Base-by-base conservation (phyloP, 352 stramenopile species). In the Pilasporangium apinafurcum region DNA sequence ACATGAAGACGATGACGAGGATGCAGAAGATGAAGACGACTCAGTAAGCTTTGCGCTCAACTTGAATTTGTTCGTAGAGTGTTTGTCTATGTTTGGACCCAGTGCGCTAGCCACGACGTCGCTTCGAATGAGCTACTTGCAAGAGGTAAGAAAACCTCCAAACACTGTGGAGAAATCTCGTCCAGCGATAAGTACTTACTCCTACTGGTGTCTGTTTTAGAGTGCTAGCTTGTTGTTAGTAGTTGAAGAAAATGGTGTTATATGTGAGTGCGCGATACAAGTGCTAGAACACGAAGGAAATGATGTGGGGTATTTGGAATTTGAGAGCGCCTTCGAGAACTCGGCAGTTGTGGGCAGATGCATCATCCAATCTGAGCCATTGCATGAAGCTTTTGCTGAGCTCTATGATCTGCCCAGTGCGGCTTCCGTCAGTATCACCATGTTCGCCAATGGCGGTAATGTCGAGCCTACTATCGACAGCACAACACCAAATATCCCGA, bases 251-350 rank as follows among this genome's bases (percentile, higher is more conserved):
- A 83, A 66, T 46, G 82, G 82, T 28, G 74, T 91, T 30, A 85
- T 93, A 46, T 90, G 78, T 53, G 82, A 93, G 56, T 91, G 82
- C 41, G 74, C 74, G 31, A 83, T 93, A 53, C 79, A 87, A 44
- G 78, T 85, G 28, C 32, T 93, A 26, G 78, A 93, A 48, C 62
- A 86, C 14, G 82, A 93, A 46, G 60, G 65, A 24, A 75, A 82
- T 44, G 82, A 93, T 44, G 51, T 91, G 12, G 63, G 57, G 0
- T 67, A 82, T 26, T 47, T 84, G 24, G 78, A 86, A 55, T 91
- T 93, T 34, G 82, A 93, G 48, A 79, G 59, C 21, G 65, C 67
- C 5, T 93, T 93, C 39, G 82, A 93, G 48, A 53, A 75, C 21
- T 86, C 78, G 6, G 65, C 58, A 1, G 79, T 93, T 10, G 59